Percentiles rank a stretch among this genome's conserved stretches.
Evolutionary conservation across 2,329 filamentous ascomycete genomes (phyloP).

Genomic region (Colletotrichum orbiculare): DNA sequence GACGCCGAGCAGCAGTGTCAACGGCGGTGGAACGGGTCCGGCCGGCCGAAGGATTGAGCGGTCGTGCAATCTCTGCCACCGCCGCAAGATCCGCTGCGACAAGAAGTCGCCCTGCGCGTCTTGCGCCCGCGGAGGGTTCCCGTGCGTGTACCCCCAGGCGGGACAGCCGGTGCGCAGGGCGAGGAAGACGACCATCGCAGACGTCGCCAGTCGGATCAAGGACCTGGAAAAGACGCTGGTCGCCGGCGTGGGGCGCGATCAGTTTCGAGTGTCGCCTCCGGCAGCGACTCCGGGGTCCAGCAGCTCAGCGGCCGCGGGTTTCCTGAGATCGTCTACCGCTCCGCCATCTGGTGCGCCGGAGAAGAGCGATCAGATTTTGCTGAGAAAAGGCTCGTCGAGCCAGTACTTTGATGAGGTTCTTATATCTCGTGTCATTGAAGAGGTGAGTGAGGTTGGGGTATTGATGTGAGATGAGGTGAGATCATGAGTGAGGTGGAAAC

Average conservation of each 20-base stretch:
- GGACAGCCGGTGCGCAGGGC: constrained; percentile 41
- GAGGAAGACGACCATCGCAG: constrained; percentile 42
- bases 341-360: not conserved
- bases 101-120: constrained; percentile 44
- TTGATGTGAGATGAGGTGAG: too few relatives aligned
- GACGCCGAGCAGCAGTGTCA: too few relatives aligned
- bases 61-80: constrained; percentile 47
- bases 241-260: constrained; percentile 8
- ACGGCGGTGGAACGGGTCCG: not conserved
- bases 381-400: constrained; percentile 46
- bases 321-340: not conserved
- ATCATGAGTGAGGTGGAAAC: too few relatives aligned
- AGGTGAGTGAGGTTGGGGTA: constrained; percentile 37
- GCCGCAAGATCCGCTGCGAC: constrained; percentile 47
- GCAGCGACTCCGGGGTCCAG: not conserved
- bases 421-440: constrained; percentile 48
- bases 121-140: constrained; percentile 40
- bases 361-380: constrained; percentile 41
- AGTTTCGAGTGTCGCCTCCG: not conserved
- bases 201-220: constrained; percentile 50
- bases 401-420: constrained; percentile 52
- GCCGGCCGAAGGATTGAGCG: constrained; percentile 37
- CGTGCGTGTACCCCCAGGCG: constrained; percentile 45
- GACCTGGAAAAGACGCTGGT: constrained; percentile 46
- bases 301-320: not conserved